Percentiles rank a stretch among this genome's conserved stretches.
Conservation (phyloP, 805 yeast species). For the Candida sanyiensis region DNA sequence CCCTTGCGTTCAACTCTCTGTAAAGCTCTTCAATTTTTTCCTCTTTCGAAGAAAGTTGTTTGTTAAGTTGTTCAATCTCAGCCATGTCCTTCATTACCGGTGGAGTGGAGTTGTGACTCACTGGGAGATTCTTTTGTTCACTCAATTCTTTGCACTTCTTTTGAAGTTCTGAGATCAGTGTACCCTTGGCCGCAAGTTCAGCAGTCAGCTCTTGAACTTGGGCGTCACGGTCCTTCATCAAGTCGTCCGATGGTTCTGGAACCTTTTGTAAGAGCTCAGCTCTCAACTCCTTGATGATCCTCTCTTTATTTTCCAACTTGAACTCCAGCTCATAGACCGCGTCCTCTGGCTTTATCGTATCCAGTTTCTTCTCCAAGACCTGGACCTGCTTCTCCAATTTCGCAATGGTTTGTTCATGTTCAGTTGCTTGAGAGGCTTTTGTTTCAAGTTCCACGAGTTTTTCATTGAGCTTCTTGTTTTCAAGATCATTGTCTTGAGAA, state of each 20-base stretch:
- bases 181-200: no score
- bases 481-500: background rate
- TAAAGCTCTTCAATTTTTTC: no score
- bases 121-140: no score
- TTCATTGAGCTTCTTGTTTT: constrained; percentile 5
- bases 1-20: no score
- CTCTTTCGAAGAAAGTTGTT: no score
- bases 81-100: no score
- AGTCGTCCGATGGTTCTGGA: background rate
- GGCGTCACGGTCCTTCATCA: constrained; percentile 2
- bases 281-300: constrained; percentile 17
- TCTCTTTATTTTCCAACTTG: constrained; percentile 18
- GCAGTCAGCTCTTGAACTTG: constrained; percentile 3
- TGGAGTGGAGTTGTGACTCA: no score
- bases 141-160: no score
- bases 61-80: no score
- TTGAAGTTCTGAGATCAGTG: no score
- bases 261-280: background rate
- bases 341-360: constrained; percentile 11
- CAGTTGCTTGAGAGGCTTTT: background rate
- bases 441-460: constrained; percentile 7
- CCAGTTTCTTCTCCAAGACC: constrained; percentile 11
- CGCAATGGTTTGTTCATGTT: background rate
- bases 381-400: background rate
- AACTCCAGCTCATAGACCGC: constrained; percentile 17